Percentiles rank a stretch among this genome's conserved stretches.
Conservation (phyloP, 2,329 filamentous ascomycete genomes). For the Coccinonectria pachysandricola region DNA sequence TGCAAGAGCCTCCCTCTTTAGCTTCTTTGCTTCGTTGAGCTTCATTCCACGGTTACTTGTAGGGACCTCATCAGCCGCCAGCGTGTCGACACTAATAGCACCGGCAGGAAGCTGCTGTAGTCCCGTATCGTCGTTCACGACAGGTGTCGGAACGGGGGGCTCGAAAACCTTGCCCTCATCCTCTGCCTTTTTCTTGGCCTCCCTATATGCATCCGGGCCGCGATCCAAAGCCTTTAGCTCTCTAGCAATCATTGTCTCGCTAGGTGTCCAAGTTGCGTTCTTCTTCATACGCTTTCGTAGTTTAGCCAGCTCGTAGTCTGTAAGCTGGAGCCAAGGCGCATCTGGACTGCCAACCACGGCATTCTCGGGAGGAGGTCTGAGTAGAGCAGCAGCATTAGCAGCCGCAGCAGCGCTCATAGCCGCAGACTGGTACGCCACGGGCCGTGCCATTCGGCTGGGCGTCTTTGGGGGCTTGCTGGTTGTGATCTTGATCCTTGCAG, state of each 20-base stretch:
- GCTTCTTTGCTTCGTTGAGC: conserved; percentile 66
- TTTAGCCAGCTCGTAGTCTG: conserved; percentile 53
- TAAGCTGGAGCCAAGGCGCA: conserved; percentile 56
- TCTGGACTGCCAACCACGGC: conserved; percentile 48
- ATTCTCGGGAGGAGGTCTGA: conserved; percentile 50
- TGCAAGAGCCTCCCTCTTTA: conserved; percentile 56
- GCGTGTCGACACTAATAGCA: conserved; percentile 46
- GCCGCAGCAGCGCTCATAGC: conserved; percentile 28
- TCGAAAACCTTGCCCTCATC: conserved; percentile 54
- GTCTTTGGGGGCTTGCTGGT: conserved; percentile 33
- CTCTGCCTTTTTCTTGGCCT: conserved; percentile 54
- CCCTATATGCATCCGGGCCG: conserved; percentile 50
- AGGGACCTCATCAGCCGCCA: conserved; percentile 51
- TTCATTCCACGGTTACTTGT: conserved; percentile 66
- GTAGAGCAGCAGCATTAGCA: conserved; percentile 30
- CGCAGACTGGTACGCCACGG: conserved; percentile 24
- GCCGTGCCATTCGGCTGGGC: conserved; percentile 29
- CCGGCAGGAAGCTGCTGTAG: conserved; percentile 46
- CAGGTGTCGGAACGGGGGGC: conserved; percentile 22
- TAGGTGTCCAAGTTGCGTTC: conserved; percentile 76
- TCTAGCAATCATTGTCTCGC: conserved; percentile 74
- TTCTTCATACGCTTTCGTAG: conserved; percentile 85
- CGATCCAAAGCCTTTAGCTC: conserved; percentile 64
- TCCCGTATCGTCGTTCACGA: conserved; percentile 40
- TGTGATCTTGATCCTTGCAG: conserved; percentile 41